Base-by-base conservation (phyloP, 306 rosid genomes). In the Mimosa bimucronata region DNA sequence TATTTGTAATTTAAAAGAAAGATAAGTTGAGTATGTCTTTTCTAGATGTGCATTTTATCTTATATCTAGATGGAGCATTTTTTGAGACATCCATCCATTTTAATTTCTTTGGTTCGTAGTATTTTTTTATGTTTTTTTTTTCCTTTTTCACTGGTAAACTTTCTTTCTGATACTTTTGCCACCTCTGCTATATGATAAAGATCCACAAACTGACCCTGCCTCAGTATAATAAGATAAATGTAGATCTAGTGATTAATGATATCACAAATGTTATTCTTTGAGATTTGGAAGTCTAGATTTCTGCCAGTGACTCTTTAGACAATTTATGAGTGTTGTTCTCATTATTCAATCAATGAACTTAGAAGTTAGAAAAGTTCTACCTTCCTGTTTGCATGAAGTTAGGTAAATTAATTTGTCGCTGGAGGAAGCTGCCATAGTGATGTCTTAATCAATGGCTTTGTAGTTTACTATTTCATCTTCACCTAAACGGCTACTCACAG, bases 391-490 rank as follows among this genome's bases (percentile, higher is more conserved):
- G 74, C 9, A 26, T 70, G 58, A 23, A 42, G 15, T 13, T 23
- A 14, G 38, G 29, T 45, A 6, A 48, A 30, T 50, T 21, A 18
- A 65, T 18, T 8, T 34, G 15, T 18, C 15, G 21, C 40, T 15
- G 44, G n/a, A 65, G 11, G 71, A 65, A 34, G 45, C 26, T 65
- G 37, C 26, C 14, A 31, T 48, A 23, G 15, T 29, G 62, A 46
- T 71, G 25, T 8, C 11, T n/a, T n/a, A 19, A 7, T 48, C n/a
- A n/a, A 7, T 14, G 41, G 40, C 41, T 13, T 9, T 46, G 40
- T 71, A 44, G 21, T 38, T 68, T 68, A 44, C 40, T 44, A 19
- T 52, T 52, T 52, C 58, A 52, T 71, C 14, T 45, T 71, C 23
- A 12, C 19, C 73, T 40, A 41, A 68, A 5, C 73, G 40, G 31